Base-by-base conservation (phyloP, 768 basidiomycete genomes). In the Macrolepiota dolichaula region DNA sequence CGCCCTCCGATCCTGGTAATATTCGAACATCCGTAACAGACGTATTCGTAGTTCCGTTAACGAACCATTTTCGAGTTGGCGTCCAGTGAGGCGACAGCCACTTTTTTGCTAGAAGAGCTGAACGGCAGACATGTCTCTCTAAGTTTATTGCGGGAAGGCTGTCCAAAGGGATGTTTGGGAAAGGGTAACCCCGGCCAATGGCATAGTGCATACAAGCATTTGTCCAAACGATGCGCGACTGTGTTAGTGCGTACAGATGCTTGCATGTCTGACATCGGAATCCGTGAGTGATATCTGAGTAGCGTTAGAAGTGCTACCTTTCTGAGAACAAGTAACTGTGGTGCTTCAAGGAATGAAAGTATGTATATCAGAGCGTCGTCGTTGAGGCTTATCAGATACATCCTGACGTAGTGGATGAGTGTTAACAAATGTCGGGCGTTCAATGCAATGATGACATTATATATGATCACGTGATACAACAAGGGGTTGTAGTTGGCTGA, bases 201-300 rank as follows among this genome's bases (percentile, higher is more conserved):
- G 88, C 76, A 49, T 81, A 75, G 51, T 59, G 69, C 17, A 64
- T 66, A 65, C 79, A 83, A 17, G 79, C 81, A 47, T 79, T 79
- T 15, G 75, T 76, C 88, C 88, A 89, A 12, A 88, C 78, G 59
- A 81, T 76, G 50, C 79, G 81, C 25, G 82, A 73, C 5, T 68
- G 70, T 1, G 83, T 81, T n/a, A 86, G 61, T 10, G 65, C 57
- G 40, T 69, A 66, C 32, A 88, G 66, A n/a, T 76, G 76, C 64
- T 71, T 81, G 63, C 82, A 88, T 56, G 79, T 80, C 85, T 88
- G 64, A 4, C 37, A n/a, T n/a, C 57, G 29, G 38, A n/a, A 15
- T 35, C 52, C 46, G 51, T 50, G 22, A 57, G 22, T 15, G 42
- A 32, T 36, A 56, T 24, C 24, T 25, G 5, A 11, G 19, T 46